Evolutionary conservation across 192 early-diverging fungal genomes (phyloP).

Genomic region (Gamsiella multidivaricata): DNA sequence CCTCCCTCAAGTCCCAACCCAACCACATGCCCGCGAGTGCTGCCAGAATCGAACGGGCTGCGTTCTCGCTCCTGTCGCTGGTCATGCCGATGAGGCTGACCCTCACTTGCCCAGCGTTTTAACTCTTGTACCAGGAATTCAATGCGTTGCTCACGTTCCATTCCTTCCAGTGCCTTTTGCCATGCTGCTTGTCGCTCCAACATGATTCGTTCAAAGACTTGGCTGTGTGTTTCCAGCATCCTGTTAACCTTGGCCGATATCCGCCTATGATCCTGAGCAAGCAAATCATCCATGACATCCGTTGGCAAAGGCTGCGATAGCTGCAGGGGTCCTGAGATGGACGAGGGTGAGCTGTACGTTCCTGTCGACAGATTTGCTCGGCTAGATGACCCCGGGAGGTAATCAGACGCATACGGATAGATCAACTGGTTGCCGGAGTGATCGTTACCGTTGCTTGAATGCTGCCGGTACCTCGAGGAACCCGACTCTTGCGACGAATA

Average conservation of each 20-base stretch:
- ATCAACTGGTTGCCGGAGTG: background rate
- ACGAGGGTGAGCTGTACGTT: background rate
- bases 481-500: conserved; percentile 24
- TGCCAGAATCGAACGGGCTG: background rate
- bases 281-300: conserved; percentile 1
- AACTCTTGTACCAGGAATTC: conserved; percentile 38
- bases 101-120: conserved; percentile 24
- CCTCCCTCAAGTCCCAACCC: background rate
- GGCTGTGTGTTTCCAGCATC: conserved; percentile 22
- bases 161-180: conserved; percentile 14
- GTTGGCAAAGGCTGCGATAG: conserved; percentile 1
- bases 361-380: background rate
- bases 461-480: conserved; percentile 2
- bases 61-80: background rate
- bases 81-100: background rate
- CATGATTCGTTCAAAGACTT: conserved; percentile 34
- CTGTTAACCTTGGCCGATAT: conserved; percentile 12
- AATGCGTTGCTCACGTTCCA: conserved; percentile 42
- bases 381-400: background rate
- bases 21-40: background rate
- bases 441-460: background rate
- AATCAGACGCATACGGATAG: background rate
- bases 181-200: conserved; percentile 21
- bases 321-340: background rate
- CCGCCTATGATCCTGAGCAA: background rate